phyloP scores from a whole-genome alignment of 1,139 yeast species.

The Scheffersomyces segobiensis region DNA sequence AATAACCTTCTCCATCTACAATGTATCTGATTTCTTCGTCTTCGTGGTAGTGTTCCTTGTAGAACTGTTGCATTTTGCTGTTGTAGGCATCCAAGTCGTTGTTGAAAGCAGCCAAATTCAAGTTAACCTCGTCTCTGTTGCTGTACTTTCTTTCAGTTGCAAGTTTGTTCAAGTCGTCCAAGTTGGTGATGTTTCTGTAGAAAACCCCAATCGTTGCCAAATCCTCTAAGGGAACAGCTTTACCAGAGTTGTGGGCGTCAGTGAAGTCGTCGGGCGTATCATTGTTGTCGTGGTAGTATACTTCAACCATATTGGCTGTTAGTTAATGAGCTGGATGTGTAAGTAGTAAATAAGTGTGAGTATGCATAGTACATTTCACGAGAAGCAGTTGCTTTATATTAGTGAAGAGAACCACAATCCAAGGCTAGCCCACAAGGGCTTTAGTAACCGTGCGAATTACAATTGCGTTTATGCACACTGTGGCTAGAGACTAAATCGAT shows the following conservation, averaged over 20 bases:
- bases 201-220: conserved; percentile 69
- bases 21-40: conserved; percentile 96
- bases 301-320: conserved; percentile 39
- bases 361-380: neutral
- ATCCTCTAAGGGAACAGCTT: conserved; percentile 47
- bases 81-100: conserved; percentile 61
- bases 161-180: conserved; percentile 60
- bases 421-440: neutral
- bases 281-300: conserved; percentile 73
- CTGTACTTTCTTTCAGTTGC: conserved; percentile 74
- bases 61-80: conserved; percentile 68
- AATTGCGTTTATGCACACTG: neutral
- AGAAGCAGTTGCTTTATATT: neutral
- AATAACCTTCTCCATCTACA: conserved; percentile 87
- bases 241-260: conserved; percentile 73
- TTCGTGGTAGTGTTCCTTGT: conserved; percentile 89
- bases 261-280: conserved; percentile 64
- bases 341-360: no score
- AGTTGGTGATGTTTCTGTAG: conserved; percentile 54
- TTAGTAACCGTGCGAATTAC: neutral
- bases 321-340: neutral
- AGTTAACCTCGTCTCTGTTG: conserved; percentile 71
- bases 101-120: conserved; percentile 63
- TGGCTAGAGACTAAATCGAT: neutral
- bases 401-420: neutral